Base-by-base conservation (phyloP, 169 alveolate genomes). In the Cryptosporidium felis region DNA sequence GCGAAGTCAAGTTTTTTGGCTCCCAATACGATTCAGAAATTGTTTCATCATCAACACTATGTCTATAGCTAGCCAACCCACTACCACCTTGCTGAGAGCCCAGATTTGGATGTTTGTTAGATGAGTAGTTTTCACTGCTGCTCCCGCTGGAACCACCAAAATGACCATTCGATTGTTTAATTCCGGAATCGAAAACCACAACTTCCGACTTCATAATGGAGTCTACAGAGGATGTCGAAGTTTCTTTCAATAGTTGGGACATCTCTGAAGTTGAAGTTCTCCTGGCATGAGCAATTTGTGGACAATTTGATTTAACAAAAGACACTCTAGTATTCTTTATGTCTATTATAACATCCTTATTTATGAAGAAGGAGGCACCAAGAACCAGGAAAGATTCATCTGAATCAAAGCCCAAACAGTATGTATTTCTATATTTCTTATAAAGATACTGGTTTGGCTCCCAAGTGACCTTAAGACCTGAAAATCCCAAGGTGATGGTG, bases 211-310 rank as follows among this genome's bases (percentile, higher is more conserved):
- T 49, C 67, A 49, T 74, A 12, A 74, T 53, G 5, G 85, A 49
- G 8, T 74, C 85, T 5, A 44, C 46, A 0, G 85, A 56, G 51
- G 85, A 74, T 9, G 65, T 26, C 8, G 67, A 74, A 18, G 85
- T 56, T 38, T 56, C 85, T 9, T 74, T 74, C 26, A 74, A 32
- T 32, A 74, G 30, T 36, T 74, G 85, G 6, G 85, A 8, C 85
- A 74, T 74, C 18, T 74, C 85, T 21, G 66, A 23, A 53, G 85
- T 53, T 36, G 74, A 53, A 32, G 85, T 74, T 74, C 85, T 74
- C 38, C 85, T 74, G 23, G 85, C 85, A 74, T 74, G 74, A 5
- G 85, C 85, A 21, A 74, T 74, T 34, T 56, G 65, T 16, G 85
- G 85, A 1, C 85, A 74, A 21, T 53, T 74, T 0, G 85, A 21